phyloP scores from a whole-genome alignment of 306 rosid genomes.

The Crataegus laevigata region DNA sequence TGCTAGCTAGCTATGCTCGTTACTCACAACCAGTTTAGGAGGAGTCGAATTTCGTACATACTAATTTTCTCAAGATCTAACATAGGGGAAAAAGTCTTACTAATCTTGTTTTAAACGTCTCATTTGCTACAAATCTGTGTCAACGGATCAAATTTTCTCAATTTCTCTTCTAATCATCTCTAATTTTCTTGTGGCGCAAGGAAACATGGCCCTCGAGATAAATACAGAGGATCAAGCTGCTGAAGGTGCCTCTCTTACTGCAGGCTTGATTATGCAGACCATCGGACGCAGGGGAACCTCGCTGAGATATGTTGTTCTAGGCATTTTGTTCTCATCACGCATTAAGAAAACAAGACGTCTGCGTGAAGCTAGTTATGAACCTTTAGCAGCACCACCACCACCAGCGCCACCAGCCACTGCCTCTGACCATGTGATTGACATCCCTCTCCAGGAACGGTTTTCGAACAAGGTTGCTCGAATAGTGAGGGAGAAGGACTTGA shows the following conservation, averaged over 20 bases:
- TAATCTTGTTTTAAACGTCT: no score
- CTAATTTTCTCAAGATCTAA: background rate
- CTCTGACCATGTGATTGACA: constrained; percentile 16
- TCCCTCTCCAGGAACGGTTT: background rate
- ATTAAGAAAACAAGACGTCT: background rate
- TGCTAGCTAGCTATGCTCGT: no score
- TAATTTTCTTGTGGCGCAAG: background rate
- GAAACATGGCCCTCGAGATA: background rate
- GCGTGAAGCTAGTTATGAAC: background rate
- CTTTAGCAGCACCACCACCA: background rate
- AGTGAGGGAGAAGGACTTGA: constrained; percentile 29
- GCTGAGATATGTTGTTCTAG: background rate
- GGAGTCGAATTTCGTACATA: no score
- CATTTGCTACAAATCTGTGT: no score
- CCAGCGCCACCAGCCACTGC: background rate
- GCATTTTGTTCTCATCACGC: background rate
- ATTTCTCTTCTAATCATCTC: background rate
- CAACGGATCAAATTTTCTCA: background rate
- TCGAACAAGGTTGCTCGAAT: constrained; percentile 14
- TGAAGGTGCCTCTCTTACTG: background rate
- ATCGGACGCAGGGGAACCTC: background rate
- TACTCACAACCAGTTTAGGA: no score
- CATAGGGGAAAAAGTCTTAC: background rate
- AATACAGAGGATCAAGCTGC: background rate
- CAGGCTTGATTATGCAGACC: background rate